These are phyloP conservation scores for Ricinus communis DNA, from an alignment of 345 rosid genomes.

Conservation along the genomic window DNA sequence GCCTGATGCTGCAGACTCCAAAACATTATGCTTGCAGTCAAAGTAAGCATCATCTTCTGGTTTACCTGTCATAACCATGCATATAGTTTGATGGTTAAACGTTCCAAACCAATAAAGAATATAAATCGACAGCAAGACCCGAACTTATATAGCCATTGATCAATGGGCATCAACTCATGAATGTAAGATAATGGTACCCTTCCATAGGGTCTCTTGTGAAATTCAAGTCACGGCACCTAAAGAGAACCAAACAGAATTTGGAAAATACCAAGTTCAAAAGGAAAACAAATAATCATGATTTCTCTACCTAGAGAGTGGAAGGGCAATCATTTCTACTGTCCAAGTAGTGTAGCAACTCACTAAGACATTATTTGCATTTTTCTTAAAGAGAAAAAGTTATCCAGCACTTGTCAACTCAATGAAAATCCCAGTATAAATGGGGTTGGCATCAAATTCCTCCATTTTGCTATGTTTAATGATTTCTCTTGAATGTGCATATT, in stretches of 20 bases:
- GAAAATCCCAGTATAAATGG: no score
- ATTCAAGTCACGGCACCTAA: neutral
- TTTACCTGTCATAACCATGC: slow-evolving; percentile 56
- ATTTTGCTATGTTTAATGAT: no score
- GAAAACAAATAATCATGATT: neutral
- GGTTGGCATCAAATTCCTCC: no score
- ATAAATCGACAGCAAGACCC: neutral
- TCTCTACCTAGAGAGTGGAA: neutral
- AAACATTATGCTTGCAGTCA: slow-evolving; percentile 91
- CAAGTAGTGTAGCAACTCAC: neutral
- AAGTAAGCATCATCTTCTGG: slow-evolving; percentile 92
- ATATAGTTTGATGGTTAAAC: neutral
- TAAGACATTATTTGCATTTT: neutral
- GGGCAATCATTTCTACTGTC: neutral
- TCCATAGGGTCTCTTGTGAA: neutral
- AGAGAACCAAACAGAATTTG: neutral
- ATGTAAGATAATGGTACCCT: neutral
- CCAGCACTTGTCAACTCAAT: no score
- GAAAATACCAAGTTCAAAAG: neutral
- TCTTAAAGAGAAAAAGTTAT: no score
- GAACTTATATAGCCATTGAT: neutral
- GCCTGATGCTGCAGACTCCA: slow-evolving; percentile 78
- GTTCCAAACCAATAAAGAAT: neutral
- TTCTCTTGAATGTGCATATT: no score
- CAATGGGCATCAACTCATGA: neutral